A percentile compares a stretch with the other conserved stretches of the same genome.
These are phyloP conservation scores for Penicillium sp. DNA, from an alignment of 2,329 filamentous ascomycete species.

Conservation along the genomic window DNA sequence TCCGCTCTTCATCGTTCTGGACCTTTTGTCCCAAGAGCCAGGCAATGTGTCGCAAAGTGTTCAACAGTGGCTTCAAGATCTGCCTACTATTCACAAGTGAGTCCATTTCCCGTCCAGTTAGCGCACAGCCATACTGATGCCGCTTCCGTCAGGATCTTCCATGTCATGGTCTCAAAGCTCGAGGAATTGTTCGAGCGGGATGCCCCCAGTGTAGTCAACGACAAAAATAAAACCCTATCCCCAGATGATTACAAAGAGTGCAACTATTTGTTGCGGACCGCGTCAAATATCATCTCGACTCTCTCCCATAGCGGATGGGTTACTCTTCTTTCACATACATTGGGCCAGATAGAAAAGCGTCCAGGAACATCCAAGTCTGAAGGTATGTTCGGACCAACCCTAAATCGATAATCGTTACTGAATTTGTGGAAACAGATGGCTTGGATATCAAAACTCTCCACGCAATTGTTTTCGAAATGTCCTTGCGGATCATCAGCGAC, in stretches of 20 bases:
- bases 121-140: conserved; percentile 13
- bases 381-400: conserved; percentile 30
- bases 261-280: conserved; percentile 68
- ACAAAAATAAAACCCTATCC: conserved; percentile 44
- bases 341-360: conserved; percentile 46
- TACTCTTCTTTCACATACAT: conserved; percentile 58
- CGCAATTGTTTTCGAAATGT: conserved; percentile 29
- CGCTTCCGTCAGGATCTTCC: conserved; percentile 31
- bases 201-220: conserved; percentile 13
- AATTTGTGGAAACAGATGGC: conserved; percentile 17
- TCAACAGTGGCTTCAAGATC: conserved; percentile 67
- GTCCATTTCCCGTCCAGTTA: conserved; percentile 19
- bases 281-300: conserved; percentile 66
- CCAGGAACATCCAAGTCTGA: conserved; percentile 47
- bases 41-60: conserved; percentile 71
- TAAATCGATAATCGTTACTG: conserved; percentile 1
- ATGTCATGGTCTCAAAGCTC: conserved; percentile 33
- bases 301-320: conserved; percentile 65
- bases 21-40: conserved; percentile 66
- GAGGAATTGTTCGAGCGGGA: conserved; percentile 29
- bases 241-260: conserved; percentile 67
- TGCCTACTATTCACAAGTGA: conserved; percentile 48
- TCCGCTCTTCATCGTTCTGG: conserved; percentile 74
- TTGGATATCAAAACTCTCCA: conserved; percentile 30
- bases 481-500: conserved; percentile 27